Conservation (phyloP, 2,329 filamentous ascomycete species). For the Endothia cerciana region DNA sequence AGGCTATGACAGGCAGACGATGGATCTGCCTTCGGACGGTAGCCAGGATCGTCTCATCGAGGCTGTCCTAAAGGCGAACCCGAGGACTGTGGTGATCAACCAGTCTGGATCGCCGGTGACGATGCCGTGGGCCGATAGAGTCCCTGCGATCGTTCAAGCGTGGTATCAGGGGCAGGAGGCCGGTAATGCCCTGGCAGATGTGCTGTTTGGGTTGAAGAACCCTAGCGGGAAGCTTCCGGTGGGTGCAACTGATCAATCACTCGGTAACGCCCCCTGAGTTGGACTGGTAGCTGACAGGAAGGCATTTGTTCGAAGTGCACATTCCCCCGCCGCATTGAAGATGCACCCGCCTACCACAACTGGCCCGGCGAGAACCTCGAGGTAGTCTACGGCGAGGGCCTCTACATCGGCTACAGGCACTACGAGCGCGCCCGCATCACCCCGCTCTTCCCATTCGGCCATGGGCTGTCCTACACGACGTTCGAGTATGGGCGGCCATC, state of each 20-base stretch:
- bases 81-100: conserved; percentile 69
- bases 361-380: conserved; percentile 73
- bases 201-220: conserved; percentile 65
- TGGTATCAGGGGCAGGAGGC: conserved; percentile 75
- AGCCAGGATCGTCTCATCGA: conserved; percentile 67
- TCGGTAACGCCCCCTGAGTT: too few species aligned
- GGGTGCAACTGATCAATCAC: conserved; percentile 29
- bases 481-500: conserved; percentile 66
- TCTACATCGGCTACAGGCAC: conserved; percentile 75
- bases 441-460: conserved; percentile 73
- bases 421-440: conserved; percentile 65
- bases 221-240: conserved; percentile 72
- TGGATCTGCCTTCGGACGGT: conserved; percentile 61
- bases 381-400: conserved; percentile 71
- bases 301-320: conserved; percentile 50
- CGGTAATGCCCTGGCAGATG: conserved; percentile 69
- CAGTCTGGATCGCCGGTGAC: conserved; percentile 70
- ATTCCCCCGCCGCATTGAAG: conserved; percentile 66
- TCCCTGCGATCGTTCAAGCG: conserved; percentile 69
- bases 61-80: conserved; percentile 65
- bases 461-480: conserved; percentile 73
- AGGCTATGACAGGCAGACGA: conserved; percentile 67
- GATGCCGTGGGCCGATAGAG: conserved; percentile 70
- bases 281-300: not conserved
- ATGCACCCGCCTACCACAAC: conserved; percentile 73